Conservation (phyloP, 441 rosid genomes). For the Pelargonium fulgidum region DNA sequence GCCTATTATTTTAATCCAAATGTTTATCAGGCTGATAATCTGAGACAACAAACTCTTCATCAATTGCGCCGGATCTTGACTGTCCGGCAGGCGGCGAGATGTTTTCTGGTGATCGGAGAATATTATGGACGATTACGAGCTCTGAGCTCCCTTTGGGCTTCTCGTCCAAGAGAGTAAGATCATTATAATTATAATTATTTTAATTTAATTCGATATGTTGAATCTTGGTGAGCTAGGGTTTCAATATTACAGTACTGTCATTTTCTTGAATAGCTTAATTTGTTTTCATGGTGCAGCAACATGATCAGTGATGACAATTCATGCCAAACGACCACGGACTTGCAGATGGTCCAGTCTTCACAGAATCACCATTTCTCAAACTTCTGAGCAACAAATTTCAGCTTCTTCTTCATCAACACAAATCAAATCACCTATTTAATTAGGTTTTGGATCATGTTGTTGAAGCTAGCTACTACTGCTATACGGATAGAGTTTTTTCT, state of each 20-base stretch:
- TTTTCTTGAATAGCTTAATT: not conserved
- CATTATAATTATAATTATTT: not conserved
- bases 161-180: constrained; percentile 67
- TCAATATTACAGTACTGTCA: not conserved
- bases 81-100: constrained; percentile 53
- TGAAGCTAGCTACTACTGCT: too few relatives aligned
- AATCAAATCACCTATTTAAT: too few relatives aligned
- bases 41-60: constrained; percentile 69
- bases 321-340: constrained; percentile 63
- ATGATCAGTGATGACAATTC: constrained; percentile 68
- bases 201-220: not conserved
- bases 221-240: too few relatives aligned
- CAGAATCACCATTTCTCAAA: constrained; percentile 59
- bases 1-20: constrained; percentile 10
- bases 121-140: constrained; percentile 61
- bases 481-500: too few relatives aligned
- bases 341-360: constrained; percentile 68
- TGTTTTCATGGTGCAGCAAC: constrained; percentile 25
- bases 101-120: constrained; percentile 62
- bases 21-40: constrained; percentile 52
- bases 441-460: too few relatives aligned
- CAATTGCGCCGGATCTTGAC: constrained; percentile 53
- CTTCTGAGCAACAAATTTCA: constrained; percentile 32
- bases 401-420: too few relatives aligned
- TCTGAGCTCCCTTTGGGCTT: constrained; percentile 59